Conservation (phyloP, 441 rosid species). For the Sinapis alba region DNA sequence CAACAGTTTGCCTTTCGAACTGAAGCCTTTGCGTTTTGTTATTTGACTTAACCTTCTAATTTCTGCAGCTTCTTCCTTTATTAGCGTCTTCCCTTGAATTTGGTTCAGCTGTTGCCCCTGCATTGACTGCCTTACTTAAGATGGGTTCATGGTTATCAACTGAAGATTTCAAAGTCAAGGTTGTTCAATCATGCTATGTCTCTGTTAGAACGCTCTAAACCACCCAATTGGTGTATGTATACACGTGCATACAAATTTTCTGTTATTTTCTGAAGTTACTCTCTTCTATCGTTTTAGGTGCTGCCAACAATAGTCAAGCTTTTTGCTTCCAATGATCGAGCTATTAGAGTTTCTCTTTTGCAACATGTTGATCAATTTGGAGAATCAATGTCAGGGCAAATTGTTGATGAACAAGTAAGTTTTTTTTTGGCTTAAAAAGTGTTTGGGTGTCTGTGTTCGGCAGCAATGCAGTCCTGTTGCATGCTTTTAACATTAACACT, state of each 20-base stretch:
- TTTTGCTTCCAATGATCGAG: slow-evolving; percentile 91
- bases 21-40: slow-evolving; percentile 8
- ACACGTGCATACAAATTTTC: slow-evolving; percentile 12
- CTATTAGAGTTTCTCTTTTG: slow-evolving; percentile 87
- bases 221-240: background rate
- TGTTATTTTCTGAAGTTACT: slow-evolving; percentile 1
- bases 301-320: slow-evolving; percentile 88
- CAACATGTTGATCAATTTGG: slow-evolving; percentile 98
- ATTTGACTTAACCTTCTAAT: slow-evolving; percentile 45
- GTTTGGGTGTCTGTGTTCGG: background rate
- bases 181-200: slow-evolving; percentile 29
- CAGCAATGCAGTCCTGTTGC: slow-evolving; percentile 20
- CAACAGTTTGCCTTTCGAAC: slow-evolving; percentile 1
- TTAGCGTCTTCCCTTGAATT: slow-evolving; percentile 98
- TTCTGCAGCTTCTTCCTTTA: slow-evolving; percentile 90
- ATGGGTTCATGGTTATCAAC: slow-evolving; percentile 93
- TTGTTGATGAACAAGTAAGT: slow-evolving; percentile 96
- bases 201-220: background rate
- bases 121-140: slow-evolving; percentile 86
- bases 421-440: slow-evolving; percentile 4
- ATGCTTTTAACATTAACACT: slow-evolving; percentile 6
- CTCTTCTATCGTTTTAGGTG: slow-evolving; percentile 52
- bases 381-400: slow-evolving; percentile 80
- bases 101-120: slow-evolving; percentile 98
- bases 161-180: slow-evolving; percentile 92